Conservation (phyloP, 257 asterid genomes). For the Scutellaria baicalensis region DNA sequence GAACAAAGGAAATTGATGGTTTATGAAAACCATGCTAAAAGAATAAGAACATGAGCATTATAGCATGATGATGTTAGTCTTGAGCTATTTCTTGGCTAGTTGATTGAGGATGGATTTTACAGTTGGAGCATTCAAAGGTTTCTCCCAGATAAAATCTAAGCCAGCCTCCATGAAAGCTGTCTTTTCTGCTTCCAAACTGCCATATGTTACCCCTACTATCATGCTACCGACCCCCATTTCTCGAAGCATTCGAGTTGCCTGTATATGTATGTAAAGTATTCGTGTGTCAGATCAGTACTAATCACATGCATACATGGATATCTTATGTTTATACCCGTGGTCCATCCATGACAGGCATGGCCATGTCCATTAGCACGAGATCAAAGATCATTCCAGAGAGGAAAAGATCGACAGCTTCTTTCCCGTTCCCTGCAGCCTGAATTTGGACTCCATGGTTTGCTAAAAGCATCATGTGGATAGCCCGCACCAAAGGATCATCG, state of each 20-base stretch:
- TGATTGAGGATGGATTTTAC: slow-evolving; percentile 17
- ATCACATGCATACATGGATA: too few species aligned
- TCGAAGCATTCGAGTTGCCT: too few species aligned
- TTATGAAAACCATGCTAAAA: too few species aligned
- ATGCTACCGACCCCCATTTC: too few species aligned
- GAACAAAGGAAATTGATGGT: not conserved
- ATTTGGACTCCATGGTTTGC: slow-evolving; percentile 27
- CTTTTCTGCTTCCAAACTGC: not conserved
- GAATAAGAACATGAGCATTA: not conserved
- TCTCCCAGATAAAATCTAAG: slow-evolving; percentile 28
- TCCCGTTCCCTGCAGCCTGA: slow-evolving; percentile 32
- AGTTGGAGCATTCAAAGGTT: slow-evolving; percentile 16
- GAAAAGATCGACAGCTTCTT: slow-evolving; percentile 40
- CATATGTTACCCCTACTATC: too few species aligned
- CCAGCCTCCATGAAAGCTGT: slow-evolving; percentile 38
- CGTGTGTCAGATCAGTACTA: too few species aligned
- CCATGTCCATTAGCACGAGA: slow-evolving; percentile 49
- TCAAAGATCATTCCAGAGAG: slow-evolving; percentile 27
- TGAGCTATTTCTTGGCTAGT: slow-evolving; percentile 22
- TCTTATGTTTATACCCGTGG: too few species aligned
- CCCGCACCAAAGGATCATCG: slow-evolving; percentile 26
- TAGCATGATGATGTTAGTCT: not conserved
- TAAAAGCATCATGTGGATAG: slow-evolving; percentile 23
- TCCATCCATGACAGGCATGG: slow-evolving; percentile 55
- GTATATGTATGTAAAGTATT: too few species aligned